Conservation (phyloP, 2,329 filamentous ascomycete genomes). For the Nakataea oryzae region DNA sequence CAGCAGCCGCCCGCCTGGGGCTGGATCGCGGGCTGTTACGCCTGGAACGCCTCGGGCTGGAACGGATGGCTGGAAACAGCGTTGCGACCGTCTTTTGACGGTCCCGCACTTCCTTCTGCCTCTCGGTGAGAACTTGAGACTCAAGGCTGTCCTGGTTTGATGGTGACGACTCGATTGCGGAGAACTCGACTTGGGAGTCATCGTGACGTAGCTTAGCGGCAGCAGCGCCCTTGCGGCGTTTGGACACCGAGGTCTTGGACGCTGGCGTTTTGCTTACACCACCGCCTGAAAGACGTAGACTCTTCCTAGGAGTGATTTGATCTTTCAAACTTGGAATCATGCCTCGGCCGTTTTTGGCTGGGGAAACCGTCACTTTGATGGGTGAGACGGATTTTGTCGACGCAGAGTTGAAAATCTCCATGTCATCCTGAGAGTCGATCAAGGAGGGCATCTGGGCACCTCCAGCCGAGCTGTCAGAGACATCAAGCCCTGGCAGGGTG, state of each 20-base stretch:
- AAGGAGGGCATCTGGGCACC: slow-evolving; percentile 29
- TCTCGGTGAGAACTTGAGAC: slow-evolving; percentile 68
- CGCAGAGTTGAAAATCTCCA: slow-evolving; percentile 16
- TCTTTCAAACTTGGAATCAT: slow-evolving; percentile 11
- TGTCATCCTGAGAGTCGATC: slow-evolving; percentile 38
- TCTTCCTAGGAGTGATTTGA: slow-evolving; percentile 4
- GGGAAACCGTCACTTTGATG: slow-evolving; percentile 6
- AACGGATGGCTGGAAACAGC: slow-evolving; percentile 59
- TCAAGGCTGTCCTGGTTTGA: slow-evolving; percentile 38
- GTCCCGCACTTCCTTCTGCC: slow-evolving; percentile 67
- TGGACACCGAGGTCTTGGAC: not conserved
- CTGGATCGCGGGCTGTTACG: slow-evolving; percentile 1
- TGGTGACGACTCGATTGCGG: slow-evolving; percentile 52
- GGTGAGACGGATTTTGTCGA: slow-evolving; percentile 12
- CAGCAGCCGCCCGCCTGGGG: not conserved
- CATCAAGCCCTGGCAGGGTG: slow-evolving; percentile 30
- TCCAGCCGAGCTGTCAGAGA: slow-evolving; percentile 20
- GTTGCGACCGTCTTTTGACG: slow-evolving; percentile 56
- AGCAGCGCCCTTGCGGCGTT: slow-evolving; percentile 22
- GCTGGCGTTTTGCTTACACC: not conserved
- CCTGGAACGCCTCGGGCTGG: slow-evolving; percentile 29
- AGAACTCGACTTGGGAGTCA: slow-evolving; percentile 73
- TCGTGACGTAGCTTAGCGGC: slow-evolving; percentile 50
- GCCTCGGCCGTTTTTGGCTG: slow-evolving; percentile 13
- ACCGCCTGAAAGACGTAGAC: not conserved